Base-by-base conservation (phyloP, 2,329 filamentous ascomycete genomes). In the Lizonia empirigonia region DNA sequence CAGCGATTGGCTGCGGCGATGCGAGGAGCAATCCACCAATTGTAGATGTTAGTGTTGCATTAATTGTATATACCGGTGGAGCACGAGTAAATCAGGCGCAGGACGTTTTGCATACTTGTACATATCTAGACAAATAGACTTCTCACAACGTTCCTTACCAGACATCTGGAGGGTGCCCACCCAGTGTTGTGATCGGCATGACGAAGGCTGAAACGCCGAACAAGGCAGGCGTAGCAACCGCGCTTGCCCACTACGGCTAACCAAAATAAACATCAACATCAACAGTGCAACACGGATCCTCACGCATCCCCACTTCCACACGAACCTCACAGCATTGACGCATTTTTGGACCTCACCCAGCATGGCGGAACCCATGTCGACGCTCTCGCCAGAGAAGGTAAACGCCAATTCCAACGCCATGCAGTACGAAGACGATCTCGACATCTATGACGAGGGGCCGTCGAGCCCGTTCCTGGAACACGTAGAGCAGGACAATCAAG, bases 381-480 rank as follows among this genome's bases (percentile, higher is more conserved):
- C 53, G 20, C 50, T 70, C 33, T 70, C 67, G 10, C 61, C 67
- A 6, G 63, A 68, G 46, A 68, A 66, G 47, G 44, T 67, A n/a
- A 69, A 67, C 42, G 53, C 64, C n/a, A 47, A 53, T 32, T 48
- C 62, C 4, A 53, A 60, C 30, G 42, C 55, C 9, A 61, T 63
- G 36, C 47, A 48, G 18, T 58, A 53, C 18, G 63, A 65, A 29
- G 67, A 70, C 46, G 68, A 71, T 23, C 62, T 69, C 23, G 70
- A 73, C 35, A 73, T 71, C 38, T 75, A 68, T 64, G 68, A 77
- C 56, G 70, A 77, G 15, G 73, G 71, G 19, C 74, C 75, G 5
- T 79, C 77, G 47, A 80, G 78, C 29, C 78, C 78, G 12, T 81
- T 80, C 60, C 63, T 78, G n/a, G 68, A 73, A 33, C 72, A 79